A percentile compares a stretch with the other conserved stretches of the same genome.
Conservation (phyloP, 768 basidiomycete species). For the Pleurotus tuoliensis region DNA sequence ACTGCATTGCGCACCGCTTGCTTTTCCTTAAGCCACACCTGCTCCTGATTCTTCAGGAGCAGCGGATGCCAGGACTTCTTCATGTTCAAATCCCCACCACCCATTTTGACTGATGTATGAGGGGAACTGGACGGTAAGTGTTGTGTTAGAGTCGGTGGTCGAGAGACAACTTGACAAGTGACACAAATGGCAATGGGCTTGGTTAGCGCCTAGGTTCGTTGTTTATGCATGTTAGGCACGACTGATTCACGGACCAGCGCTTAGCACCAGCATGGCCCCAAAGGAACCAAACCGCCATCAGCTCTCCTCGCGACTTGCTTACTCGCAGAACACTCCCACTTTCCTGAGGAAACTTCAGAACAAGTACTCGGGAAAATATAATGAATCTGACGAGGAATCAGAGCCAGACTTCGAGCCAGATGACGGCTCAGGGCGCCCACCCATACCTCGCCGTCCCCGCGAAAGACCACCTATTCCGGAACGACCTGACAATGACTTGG, state of each 20-base stretch:
- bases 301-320: conserved; percentile 66
- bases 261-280: conserved; percentile 30
- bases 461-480: conserved; percentile 58
- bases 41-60: conserved; percentile 97
- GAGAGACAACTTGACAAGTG: background rate
- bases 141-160: background rate
- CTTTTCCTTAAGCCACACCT: conserved; percentile 99
- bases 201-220: background rate
- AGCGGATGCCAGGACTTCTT: conserved; percentile 99
- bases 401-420: conserved; percentile 56
- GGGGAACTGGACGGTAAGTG: background rate
- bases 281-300: conserved; percentile 71
- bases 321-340: conserved; percentile 54
- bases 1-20: conserved; percentile 64
- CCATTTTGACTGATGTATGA: conserved; percentile 66
- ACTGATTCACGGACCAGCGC: background rate
- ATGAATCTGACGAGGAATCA: conserved; percentile 40
- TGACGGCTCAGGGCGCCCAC: conserved; percentile 64
- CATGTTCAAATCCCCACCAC: conserved; percentile 98
- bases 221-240: background rate
- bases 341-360: conserved; percentile 68
- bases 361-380: conserved; percentile 46
- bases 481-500: conserved; percentile 62
- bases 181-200: background rate
- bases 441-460: conserved; percentile 56